These are phyloP conservation scores for Sarcomyxa edulis DNA, from an alignment of 768 basidiomycete species.

Conservation along the genomic window DNA sequence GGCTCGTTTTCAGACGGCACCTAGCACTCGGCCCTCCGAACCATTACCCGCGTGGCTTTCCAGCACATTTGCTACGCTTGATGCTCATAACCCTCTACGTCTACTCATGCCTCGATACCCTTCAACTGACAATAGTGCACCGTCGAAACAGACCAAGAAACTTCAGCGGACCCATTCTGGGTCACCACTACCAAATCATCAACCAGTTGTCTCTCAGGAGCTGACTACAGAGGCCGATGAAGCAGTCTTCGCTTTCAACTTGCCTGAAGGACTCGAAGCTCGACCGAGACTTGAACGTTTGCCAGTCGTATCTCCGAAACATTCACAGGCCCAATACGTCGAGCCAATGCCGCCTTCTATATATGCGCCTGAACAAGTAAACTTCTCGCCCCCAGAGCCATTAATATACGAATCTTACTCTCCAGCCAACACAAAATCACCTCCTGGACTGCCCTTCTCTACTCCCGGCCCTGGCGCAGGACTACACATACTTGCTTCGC, in stretches of 20 bases:
- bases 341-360: too few relatives aligned
- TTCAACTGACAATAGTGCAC: neutral
- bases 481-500: too few relatives aligned
- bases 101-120: conserved; percentile 26
- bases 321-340: too few relatives aligned
- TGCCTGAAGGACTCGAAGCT: too few relatives aligned
- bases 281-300: too few relatives aligned
- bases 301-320: too few relatives aligned
- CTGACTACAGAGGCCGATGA: conserved; percentile 5
- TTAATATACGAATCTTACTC: too few relatives aligned
- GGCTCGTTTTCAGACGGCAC: conserved; percentile 10
- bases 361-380: too few relatives aligned
- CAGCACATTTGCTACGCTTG: conserved; percentile 43
- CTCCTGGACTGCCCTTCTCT: conserved; percentile 17
- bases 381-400: too few relatives aligned
- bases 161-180: neutral
- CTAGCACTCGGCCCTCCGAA: conserved; percentile 16
- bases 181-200: neutral
- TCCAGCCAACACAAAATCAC: too few relatives aligned
- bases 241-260: conserved; percentile 16
- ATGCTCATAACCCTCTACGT: conserved; percentile 41
- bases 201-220: neutral
- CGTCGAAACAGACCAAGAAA: neutral
- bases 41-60: conserved; percentile 54
- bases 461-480: conserved; percentile 21